Base-by-base conservation (phyloP, 1,284 basidiomycete species). In the Neotropicomus parvogracilis region DNA sequence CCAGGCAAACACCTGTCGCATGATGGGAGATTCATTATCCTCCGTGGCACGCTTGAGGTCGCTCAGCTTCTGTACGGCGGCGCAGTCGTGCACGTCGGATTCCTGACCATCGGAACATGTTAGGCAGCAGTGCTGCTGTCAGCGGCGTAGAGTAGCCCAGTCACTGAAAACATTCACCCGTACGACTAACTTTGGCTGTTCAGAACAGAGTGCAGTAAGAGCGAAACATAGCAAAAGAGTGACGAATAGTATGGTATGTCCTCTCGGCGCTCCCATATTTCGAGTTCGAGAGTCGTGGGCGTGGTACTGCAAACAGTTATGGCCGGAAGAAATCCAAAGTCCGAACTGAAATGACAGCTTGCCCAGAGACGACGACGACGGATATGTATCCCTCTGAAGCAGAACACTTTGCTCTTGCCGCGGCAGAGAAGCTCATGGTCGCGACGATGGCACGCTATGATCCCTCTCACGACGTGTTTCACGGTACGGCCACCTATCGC, bases 401-500 rank as follows among this genome's bases (percentile, higher is more conserved):
- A 28, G 75, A 79, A 49, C 63, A 63, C 11, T 69, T 67, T 6
- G 68, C 81, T 14, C 69, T 91, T 38, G 59, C 70, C 1, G 77
- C 72, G 4, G 85, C 86, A 0, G 86, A 91, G 61, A 72, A 73
- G 47, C 73, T 91, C 37, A 91, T 92, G 81, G 65, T 77, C 43
- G 72, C 81, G 34, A 82, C 81, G 1, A 93, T 94, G 91, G 77
- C 81, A 4, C 73, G 79, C 55, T 93, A 93, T 64, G 94, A 95
- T 64, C 86, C 91, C 1, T 92, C 89, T 14, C 94, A 97, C 65
- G 93, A 97, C 68, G 83, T 78, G 57, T 85, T 84, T 54, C 94
- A 97, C 61, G 91, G 91, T 88, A 53, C 60, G 79, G 12, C 14
- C 38, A 19, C 11, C n/a, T 19, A 34, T 49, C 31, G 10, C 27